A percentile compares a stretch with the other conserved stretches of the same genome.
Conservation (phyloP, 164 flowering plant genomes). For the Magnolia changhungtana region DNA sequence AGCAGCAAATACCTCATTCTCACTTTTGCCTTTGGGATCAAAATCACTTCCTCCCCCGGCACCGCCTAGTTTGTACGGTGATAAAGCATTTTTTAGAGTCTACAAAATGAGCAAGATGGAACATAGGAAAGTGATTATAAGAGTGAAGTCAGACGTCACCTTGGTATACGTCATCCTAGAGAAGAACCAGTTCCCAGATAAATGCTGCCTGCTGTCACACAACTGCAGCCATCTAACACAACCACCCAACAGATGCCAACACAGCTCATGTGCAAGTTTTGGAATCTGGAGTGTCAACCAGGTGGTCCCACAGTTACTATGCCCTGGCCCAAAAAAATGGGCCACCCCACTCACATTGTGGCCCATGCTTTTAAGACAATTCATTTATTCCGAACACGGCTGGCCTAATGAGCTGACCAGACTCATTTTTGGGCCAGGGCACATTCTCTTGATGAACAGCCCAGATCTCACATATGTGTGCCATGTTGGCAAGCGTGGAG, state of each 20-base stretch:
- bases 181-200: too few species aligned
- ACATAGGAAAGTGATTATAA: not conserved
- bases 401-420: not conserved
- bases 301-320: too few species aligned
- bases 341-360: too few species aligned
- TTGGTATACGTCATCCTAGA: too few species aligned
- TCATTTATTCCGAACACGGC: not conserved
- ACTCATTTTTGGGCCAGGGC: not conserved
- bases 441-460: not conserved
- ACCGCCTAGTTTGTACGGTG: slow-evolving; percentile 95
- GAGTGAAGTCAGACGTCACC: not conserved
- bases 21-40: slow-evolving; percentile 97
- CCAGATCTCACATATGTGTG: not conserved
- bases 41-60: slow-evolving; percentile 98
- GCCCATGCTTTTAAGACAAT: too few species aligned
- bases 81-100: slow-evolving; percentile 92
- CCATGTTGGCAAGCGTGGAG: not conserved
- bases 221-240: too few species aligned
- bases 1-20: slow-evolving; percentile 62
- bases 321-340: too few species aligned
- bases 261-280: too few species aligned
- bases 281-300: too few species aligned
- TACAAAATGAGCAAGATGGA: slow-evolving; percentile 24
- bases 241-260: too few species aligned
- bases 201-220: too few species aligned